phyloP scores from a whole-genome alignment of 768 basidiomycete genomes.

The Crassisporium funariophilum region DNA sequence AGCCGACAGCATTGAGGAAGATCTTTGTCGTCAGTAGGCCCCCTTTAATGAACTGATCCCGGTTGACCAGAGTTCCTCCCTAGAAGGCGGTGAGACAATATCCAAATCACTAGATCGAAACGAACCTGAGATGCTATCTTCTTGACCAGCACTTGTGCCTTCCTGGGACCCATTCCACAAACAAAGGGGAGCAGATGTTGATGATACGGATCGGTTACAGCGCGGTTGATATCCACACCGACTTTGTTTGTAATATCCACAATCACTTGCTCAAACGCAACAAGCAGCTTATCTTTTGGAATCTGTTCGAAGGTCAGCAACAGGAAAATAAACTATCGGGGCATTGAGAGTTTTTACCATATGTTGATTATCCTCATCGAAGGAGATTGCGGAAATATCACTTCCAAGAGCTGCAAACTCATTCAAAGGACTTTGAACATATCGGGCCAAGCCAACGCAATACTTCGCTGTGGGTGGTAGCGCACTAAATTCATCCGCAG shows the following conservation, averaged over 20 bases:
- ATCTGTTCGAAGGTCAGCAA: constrained; percentile 50
- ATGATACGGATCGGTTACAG: constrained; percentile 87
- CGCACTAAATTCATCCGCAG: constrained; percentile 78
- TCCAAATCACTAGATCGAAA: constrained; percentile 15
- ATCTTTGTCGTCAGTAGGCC: constrained; percentile 82
- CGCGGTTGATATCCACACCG: constrained; percentile 96
- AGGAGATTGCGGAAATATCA: constrained; percentile 81
- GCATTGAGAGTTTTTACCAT: constrained; percentile 50
- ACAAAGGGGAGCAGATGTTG: constrained; percentile 87
- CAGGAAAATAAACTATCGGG: constrained; percentile 12
- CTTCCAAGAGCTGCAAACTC: constrained; percentile 90
- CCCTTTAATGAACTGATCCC: constrained; percentile 85
- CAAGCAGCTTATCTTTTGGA: constrained; percentile 79
- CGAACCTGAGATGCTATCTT: constrained; percentile 77
- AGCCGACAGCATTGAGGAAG: constrained; percentile 91
- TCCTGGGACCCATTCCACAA: constrained; percentile 92
- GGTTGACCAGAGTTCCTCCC: constrained; percentile 87
- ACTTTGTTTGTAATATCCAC: constrained; percentile 91
- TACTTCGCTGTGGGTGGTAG: constrained; percentile 83
- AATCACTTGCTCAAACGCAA: constrained; percentile 80
- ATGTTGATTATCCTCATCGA: constrained; percentile 86
- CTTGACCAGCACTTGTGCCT: constrained; percentile 82
- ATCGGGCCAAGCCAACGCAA: constrained; percentile 92
- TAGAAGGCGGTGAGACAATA: constrained; percentile 30
- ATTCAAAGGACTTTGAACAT: constrained; percentile 90